Evolutionary conservation across 345 rosid genomes (phyloP).

Genomic region (Crucihimalaya himalaica): DNA sequence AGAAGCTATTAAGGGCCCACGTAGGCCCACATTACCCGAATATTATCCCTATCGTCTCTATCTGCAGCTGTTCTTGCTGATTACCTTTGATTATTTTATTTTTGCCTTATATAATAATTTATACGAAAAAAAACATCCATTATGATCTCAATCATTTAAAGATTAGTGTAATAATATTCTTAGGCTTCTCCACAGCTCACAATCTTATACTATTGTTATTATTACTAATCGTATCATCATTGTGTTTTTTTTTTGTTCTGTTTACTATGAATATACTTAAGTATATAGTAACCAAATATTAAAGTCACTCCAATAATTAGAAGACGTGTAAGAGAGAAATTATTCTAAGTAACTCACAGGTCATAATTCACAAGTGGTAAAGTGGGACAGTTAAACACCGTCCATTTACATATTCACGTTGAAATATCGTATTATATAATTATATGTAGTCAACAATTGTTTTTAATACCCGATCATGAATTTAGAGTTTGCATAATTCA

Average conservation of each 20-base stretch:
- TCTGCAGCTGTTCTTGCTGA: conserved; percentile 58
- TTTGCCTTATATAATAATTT: conserved; percentile 19
- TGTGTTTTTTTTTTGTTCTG: neutral
- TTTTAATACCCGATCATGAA: neutral
- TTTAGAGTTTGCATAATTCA: neutral
- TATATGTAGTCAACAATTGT: conserved; percentile 5
- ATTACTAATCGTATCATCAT: conserved; percentile 11
- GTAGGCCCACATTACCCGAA: conserved; percentile 31
- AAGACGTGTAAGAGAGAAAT: conserved; percentile 1
- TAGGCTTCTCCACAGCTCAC: conserved; percentile 40
- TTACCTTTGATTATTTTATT: conserved; percentile 16
- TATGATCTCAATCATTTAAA: conserved; percentile 43
- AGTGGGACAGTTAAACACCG: conserved; percentile 35
- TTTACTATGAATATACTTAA: conserved; percentile 23
- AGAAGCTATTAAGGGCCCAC: conserved; percentile 50
- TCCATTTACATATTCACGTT: conserved; percentile 12
- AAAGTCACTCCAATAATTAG: conserved; percentile 7
- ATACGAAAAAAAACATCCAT: conserved; percentile 34
- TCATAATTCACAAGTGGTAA: conserved; percentile 19
- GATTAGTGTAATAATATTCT: conserved; percentile 34
- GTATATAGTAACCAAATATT: neutral
- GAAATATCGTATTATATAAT: neutral
- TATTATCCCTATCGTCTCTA: conserved; percentile 61
- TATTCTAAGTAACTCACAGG: neutral
- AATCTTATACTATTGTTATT: conserved; percentile 7